Percentiles rank a stretch among this genome's conserved stretches.
Evolutionary conservation across 202 grass and related monocot species (phyloP).

Genomic region (Musa balbisiana): DNA sequence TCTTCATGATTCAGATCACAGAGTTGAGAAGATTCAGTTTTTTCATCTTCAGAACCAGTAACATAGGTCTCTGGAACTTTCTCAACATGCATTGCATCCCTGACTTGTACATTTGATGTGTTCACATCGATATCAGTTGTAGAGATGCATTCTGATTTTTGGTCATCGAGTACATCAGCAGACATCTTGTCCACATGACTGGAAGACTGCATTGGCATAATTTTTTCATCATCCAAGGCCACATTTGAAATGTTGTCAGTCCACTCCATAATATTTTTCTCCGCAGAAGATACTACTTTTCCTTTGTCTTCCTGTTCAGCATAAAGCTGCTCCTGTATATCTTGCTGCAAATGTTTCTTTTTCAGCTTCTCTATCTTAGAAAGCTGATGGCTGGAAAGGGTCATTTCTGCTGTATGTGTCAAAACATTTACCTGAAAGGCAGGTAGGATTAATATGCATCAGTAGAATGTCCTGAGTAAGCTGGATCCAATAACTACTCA

Average conservation of each 20-base stretch:
- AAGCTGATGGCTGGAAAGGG: constrained; percentile 12
- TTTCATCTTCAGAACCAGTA: too few relatives aligned
- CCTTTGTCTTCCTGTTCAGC: not conserved
- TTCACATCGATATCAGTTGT: too few relatives aligned
- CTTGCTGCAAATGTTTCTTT: constrained; percentile 42
- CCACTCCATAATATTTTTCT: not conserved
- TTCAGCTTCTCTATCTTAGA: constrained; percentile 33
- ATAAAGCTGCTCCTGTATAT: constrained; percentile 34
- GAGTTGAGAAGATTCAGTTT: too few relatives aligned
- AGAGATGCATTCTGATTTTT: too few relatives aligned
- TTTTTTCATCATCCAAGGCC: too few relatives aligned
- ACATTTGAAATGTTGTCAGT: too few relatives aligned
- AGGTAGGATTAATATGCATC: constrained; percentile 3
- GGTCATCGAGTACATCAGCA: not conserved
- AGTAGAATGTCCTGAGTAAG: not conserved
- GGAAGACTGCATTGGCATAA: too few relatives aligned
- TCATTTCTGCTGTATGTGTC: constrained; percentile 43
- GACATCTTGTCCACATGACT: not conserved
- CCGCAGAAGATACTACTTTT: not conserved
- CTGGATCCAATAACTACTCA: too few relatives aligned
- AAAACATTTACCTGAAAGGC: constrained; percentile 64
- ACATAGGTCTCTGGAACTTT: too few relatives aligned
- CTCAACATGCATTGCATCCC: too few relatives aligned
- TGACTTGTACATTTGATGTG: too few relatives aligned
- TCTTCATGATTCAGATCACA: too few relatives aligned